Conservation (phyloP, 1,139 yeast species). For the Lizanozyma gosingica region DNA sequence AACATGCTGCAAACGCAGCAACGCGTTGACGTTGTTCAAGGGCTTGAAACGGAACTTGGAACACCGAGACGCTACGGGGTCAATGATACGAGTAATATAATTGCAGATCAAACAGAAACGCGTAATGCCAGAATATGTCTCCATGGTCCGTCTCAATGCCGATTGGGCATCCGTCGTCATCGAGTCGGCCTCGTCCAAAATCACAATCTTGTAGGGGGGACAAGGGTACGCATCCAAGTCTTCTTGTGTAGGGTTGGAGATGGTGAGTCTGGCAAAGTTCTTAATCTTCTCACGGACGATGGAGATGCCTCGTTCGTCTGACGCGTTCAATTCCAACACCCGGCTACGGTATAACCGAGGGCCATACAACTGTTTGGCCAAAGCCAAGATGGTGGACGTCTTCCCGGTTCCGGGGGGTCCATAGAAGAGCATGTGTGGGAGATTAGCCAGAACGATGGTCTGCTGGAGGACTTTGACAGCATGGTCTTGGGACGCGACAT, state of each 20-base stretch:
- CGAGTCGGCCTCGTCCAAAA: constrained; percentile 94
- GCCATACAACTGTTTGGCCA: constrained; percentile 76
- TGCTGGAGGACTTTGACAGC: constrained; percentile 79
- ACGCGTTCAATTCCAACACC: constrained; percentile 88
- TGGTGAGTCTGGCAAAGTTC: constrained; percentile 81
- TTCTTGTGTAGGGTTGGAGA: constrained; percentile 67
- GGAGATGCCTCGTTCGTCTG: constrained; percentile 92
- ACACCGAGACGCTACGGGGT: constrained; percentile 93
- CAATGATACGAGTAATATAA: constrained; percentile 91
- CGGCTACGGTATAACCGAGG: constrained; percentile 62
- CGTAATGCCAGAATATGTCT: constrained; percentile 82
- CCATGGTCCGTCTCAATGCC: constrained; percentile 95
- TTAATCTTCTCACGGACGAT: constrained; percentile 91
- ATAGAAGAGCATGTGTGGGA: constrained; percentile 93
- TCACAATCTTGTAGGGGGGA: constrained; percentile 91
- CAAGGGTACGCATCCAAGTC: constrained; percentile 76
- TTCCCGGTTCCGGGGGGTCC: constrained; percentile 99
- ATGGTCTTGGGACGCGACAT: constrained; percentile 87
- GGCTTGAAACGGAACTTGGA: constrained; percentile 87
- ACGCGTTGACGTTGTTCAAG: constrained; percentile 62
- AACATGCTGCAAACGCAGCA: constrained; percentile 55
- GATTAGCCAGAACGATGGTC: constrained; percentile 69
- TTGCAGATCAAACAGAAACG: constrained; percentile 92
- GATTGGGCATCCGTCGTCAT: constrained; percentile 99
- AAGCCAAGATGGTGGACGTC: constrained; percentile 84